Conservation (phyloP, 2,329 filamentous ascomycete species). For the Helotiales sp. region DNA sequence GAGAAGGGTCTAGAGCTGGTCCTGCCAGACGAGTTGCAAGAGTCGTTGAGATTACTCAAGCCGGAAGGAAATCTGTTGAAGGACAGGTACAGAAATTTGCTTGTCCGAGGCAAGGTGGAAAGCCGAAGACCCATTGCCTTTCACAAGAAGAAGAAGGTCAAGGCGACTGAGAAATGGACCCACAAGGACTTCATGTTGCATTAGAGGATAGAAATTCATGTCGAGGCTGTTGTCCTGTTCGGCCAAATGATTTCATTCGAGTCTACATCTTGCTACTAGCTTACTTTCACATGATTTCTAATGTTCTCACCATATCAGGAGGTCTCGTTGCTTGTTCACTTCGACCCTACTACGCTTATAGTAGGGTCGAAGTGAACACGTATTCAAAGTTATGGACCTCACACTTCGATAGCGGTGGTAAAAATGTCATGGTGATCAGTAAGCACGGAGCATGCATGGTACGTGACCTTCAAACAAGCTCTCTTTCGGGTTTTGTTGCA, state of each 20-base stretch:
- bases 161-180: constrained; percentile 92
- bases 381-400: no score
- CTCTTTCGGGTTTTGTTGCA: no score
- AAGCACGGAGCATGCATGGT: no score
- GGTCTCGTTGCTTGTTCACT: no score
- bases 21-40: constrained; percentile 78
- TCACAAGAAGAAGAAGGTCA: constrained; percentile 77
- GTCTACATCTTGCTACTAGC: neutral
- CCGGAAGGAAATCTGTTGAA: constrained; percentile 95
- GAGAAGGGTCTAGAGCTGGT: constrained; percentile 81
- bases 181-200: constrained; percentile 80
- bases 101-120: constrained; percentile 89
- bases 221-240: neutral
- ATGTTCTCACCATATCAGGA: no score
- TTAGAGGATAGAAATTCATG: constrained; percentile 15
- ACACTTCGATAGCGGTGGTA: no score
- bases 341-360: no score
- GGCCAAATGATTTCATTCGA: neutral
- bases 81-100: constrained; percentile 85
- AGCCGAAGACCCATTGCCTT: constrained; percentile 75
- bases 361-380: no score
- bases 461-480: no score
- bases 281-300: no score
- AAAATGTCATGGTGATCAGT: no score
- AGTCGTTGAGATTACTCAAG: constrained; percentile 78